Evolutionary conservation across 306 rosid species (phyloP).

Genomic region (Vigna nakashimae): DNA sequence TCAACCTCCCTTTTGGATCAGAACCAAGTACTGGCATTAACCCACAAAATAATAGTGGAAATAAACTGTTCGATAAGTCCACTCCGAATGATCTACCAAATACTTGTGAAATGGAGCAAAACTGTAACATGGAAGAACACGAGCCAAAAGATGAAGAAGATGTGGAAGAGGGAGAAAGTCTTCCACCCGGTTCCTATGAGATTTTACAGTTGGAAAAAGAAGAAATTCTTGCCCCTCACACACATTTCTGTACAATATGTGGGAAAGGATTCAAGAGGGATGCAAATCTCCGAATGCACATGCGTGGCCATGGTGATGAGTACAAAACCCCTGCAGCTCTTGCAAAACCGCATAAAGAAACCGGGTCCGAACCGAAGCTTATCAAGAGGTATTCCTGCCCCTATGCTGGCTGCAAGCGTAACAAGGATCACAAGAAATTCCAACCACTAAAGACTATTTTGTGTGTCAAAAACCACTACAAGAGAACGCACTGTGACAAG

Average conservation of each 20-base stretch:
- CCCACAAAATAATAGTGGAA: constrained; percentile 52
- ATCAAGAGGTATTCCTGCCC: constrained; percentile 98
- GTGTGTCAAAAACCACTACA: constrained; percentile 98
- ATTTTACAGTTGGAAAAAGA: constrained; percentile 93
- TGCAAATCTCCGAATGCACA: constrained; percentile 97
- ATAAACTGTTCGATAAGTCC: constrained; percentile 60
- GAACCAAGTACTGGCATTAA: constrained; percentile 47
- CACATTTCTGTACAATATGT: constrained; percentile 95
- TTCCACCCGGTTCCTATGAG: constrained; percentile 92
- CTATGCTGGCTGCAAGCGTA: constrained; percentile 90
- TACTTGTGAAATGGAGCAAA: constrained; percentile 60
- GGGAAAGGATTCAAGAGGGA: constrained; percentile 99
- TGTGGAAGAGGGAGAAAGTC: constrained; percentile 88
- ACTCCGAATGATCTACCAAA: constrained; percentile 52
- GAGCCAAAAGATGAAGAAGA: constrained; percentile 94
- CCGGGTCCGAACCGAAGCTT: constrained; percentile 66
- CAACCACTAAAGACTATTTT: constrained; percentile 95
- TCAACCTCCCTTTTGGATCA: constrained; percentile 52
- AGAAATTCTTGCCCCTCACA: constrained; percentile 98
- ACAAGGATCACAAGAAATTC: constrained; percentile 92
- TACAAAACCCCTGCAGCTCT: constrained; percentile 99
- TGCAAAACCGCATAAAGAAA: constrained; percentile 85
- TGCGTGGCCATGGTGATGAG: constrained; percentile 99
- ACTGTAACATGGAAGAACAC: constrained; percentile 68
- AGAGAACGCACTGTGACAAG: constrained; percentile 99